Conservation (phyloP, 768 basidiomycete genomes). For the Phanerochaete sordida region DNA sequence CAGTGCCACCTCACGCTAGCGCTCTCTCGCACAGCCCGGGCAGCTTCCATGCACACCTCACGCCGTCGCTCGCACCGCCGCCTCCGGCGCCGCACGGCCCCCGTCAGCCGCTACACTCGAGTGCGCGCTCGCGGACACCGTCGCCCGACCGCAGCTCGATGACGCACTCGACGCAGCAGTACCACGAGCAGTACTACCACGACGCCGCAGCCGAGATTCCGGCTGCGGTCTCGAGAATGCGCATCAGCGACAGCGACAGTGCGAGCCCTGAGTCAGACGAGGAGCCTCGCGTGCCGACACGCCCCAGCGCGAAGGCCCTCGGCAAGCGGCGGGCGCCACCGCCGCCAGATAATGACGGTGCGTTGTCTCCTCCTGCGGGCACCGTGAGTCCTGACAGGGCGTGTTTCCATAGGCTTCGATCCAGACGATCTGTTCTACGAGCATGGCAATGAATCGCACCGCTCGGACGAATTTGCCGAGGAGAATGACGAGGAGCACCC, state of each 20-base stretch:
- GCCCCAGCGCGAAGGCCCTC: constrained; percentile 83
- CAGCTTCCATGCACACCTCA: constrained; percentile 16
- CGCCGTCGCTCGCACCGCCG: constrained; percentile 55
- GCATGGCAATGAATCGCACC: constrained; percentile 29
- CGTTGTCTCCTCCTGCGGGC: constrained; percentile 20
- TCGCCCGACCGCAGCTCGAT: constrained; percentile 50
- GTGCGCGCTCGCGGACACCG: constrained; percentile 59
- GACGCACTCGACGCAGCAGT: constrained; percentile 3
- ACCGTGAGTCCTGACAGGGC: not conserved
- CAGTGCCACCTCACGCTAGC: constrained; percentile 16
- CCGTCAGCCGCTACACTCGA: constrained; percentile 50
- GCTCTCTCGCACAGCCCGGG: constrained; percentile 29
- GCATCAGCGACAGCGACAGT: constrained; percentile 25
- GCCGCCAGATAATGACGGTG: constrained; percentile 45
- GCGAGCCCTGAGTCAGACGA: constrained; percentile 16
- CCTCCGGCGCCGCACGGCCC: constrained; percentile 70
- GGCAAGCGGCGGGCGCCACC: constrained; percentile 75
- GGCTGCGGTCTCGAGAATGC: constrained; percentile 8
- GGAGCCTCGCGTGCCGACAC: constrained; percentile 37
- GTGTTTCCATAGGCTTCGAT: constrained; percentile 43
- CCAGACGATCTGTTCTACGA: constrained; percentile 55
- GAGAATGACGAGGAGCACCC: constrained; percentile 50
- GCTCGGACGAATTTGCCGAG: constrained; percentile 30
- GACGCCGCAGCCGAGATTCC: no score
- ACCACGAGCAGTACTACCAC: no score